Evolutionary conservation across 1,284 basidiomycete species (phyloP).

Genomic region (Leccinum pallidistipes): DNA sequence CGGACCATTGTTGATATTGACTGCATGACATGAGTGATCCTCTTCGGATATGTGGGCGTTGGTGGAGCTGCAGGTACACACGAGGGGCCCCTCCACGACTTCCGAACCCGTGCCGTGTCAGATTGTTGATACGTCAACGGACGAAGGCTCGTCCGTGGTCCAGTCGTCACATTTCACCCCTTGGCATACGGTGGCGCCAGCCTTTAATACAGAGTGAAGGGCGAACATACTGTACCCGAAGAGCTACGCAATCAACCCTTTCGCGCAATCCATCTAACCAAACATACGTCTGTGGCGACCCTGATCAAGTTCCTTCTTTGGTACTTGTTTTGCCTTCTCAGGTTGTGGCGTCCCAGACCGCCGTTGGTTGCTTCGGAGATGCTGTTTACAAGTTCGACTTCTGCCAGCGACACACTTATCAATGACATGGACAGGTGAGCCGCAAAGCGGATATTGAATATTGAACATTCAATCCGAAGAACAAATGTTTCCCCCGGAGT

Average conservation of each 20-base stretch:
- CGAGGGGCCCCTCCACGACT: not conserved
- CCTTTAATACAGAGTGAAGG: not conserved
- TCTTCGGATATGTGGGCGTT: not conserved
- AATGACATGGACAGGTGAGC: slow-evolving; percentile 10
- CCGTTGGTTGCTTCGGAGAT: not conserved
- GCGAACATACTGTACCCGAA: not conserved
- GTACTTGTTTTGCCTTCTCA: slow-evolving; percentile 9
- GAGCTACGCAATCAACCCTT: slow-evolving; percentile 15
- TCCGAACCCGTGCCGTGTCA: not conserved
- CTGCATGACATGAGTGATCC: slow-evolving; percentile 6
- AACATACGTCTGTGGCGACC: slow-evolving; percentile 9
- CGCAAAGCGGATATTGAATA: slow-evolving; percentile 22
- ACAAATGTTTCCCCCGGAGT: not conserved
- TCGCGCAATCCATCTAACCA: slow-evolving; percentile 12
- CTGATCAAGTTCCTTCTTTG: slow-evolving; percentile 10
- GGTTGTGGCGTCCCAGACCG: slow-evolving; percentile 7
- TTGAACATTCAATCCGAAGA: slow-evolving; percentile 9
- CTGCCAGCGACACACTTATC: slow-evolving; percentile 10
- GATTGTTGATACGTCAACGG: not conserved
- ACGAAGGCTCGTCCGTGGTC: not conserved
- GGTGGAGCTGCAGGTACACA: not conserved
- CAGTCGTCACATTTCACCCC: slow-evolving; percentile 6
- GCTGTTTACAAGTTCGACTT: slow-evolving; percentile 2
- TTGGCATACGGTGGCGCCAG: not conserved
- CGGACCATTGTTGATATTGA: slow-evolving; percentile 3